A percentile compares a stretch with the other conserved stretches of the same genome.
phyloP scores from a whole-genome alignment of 2,329 filamentous ascomycete genomes.

The Colletotrichum costaricense region DNA sequence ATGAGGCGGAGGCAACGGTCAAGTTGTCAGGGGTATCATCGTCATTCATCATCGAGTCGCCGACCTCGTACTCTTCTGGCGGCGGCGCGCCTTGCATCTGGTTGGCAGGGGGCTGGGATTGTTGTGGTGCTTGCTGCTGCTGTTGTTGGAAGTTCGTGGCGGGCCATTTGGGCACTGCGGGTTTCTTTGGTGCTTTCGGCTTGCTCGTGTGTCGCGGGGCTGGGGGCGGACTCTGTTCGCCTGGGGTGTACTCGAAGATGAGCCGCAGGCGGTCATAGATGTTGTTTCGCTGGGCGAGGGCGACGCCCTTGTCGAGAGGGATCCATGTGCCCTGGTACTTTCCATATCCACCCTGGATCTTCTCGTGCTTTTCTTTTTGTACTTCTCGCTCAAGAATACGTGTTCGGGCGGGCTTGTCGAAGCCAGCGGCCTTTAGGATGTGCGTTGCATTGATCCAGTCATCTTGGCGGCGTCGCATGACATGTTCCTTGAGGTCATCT shows the following conservation, averaged over 20 bases:
- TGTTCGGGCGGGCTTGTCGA: conserved; percentile 95
- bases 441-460: conserved; percentile 99
- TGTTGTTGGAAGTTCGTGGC: conserved; percentile 46
- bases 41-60: conserved; percentile 72
- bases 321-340: conserved; percentile 99
- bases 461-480: conserved; percentile 93
- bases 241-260: conserved; percentile 91
- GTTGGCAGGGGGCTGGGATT: conserved; percentile 30
- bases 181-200: conserved; percentile 79
- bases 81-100: conserved; percentile 41
- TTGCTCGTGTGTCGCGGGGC: conserved; percentile 93
- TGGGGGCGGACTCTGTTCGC: conserved; percentile 88
- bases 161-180: conserved; percentile 71
- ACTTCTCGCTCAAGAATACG: conserved; percentile 96
- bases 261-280: conserved; percentile 84
- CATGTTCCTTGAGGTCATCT: conserved; percentile 82
- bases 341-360: conserved; percentile 97
- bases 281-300: conserved; percentile 87
- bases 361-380: conserved; percentile 95
- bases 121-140: conserved; percentile 5
- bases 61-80: conserved; percentile 73
- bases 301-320: conserved; percentile 82
- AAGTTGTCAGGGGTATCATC: conserved; percentile 87
- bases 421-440: conserved; percentile 95
- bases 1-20: conserved; percentile 85